Percentiles rank a stretch among this genome's conserved stretches.
phyloP scores from a whole-genome alignment of 164 flowering plant genomes.

The Chloranthus sessilifolius region DNA sequence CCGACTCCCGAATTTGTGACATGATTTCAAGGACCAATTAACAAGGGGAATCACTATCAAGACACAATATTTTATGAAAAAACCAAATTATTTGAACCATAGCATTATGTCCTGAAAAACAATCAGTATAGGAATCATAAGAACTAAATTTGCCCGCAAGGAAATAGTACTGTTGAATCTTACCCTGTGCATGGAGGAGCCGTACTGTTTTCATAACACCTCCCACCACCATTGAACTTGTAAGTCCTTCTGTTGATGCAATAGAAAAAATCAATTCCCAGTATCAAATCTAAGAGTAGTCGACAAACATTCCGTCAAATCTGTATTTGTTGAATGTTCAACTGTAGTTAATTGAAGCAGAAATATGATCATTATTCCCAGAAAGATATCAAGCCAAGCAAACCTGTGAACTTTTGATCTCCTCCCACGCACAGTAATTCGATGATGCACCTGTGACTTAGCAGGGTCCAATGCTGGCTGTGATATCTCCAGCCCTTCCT shows the following conservation, averaged over 20 bases:
- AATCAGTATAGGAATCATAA: too few relatives aligned
- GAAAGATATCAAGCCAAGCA: slow-evolving; percentile 4
- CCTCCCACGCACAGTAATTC: slow-evolving; percentile 59
- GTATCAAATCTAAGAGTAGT: too few relatives aligned
- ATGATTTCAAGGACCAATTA: too few relatives aligned
- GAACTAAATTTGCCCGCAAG: too few relatives aligned
- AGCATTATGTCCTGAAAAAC: too few relatives aligned
- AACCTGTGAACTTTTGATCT: slow-evolving; percentile 74
- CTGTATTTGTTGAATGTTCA: too few relatives aligned
- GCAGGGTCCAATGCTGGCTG: slow-evolving; percentile 87
- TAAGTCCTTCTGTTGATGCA: slow-evolving; percentile 53
- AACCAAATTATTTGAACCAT: too few relatives aligned
- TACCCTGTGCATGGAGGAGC: slow-evolving; percentile 95
- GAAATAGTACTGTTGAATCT: neutral
- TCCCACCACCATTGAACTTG: slow-evolving; percentile 50
- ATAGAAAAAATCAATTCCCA: slow-evolving; percentile 7
- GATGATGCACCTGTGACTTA: slow-evolving; percentile 80
- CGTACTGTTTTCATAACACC: slow-evolving; percentile 63
- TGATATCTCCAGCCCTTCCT: slow-evolving; percentile 91
- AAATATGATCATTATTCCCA: neutral
- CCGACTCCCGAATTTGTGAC: too few relatives aligned
- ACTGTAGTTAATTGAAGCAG: neutral
- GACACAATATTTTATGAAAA: too few relatives aligned
- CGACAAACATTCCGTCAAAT: too few relatives aligned
- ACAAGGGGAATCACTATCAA: too few relatives aligned